phyloP scores from a whole-genome alignment of 2,329 filamentous ascomycete genomes.

The Beauveria medogensis region DNA sequence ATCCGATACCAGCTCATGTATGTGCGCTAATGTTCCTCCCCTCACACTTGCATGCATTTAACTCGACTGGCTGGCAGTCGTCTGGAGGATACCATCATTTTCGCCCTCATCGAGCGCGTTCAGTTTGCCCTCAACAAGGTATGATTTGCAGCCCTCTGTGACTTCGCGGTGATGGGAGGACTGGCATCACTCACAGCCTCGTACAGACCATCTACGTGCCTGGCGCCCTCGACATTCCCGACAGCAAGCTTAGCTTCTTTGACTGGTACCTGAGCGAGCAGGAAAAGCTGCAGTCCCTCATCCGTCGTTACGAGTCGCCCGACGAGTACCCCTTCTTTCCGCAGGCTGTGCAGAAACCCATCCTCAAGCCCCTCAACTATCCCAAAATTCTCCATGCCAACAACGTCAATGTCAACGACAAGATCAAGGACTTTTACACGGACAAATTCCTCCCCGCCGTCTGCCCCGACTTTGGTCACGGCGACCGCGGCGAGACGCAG shows the following conservation, averaged over 20 bases:
- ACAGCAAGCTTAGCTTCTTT: constrained; percentile 68
- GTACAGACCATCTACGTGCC: constrained; percentile 67
- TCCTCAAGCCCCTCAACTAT: constrained; percentile 83
- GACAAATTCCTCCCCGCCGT: constrained; percentile 74
- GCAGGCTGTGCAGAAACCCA: constrained; percentile 64
- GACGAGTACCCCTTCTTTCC: constrained; percentile 99
- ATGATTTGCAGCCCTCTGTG: neutral
- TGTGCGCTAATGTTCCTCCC: constrained; percentile 27
- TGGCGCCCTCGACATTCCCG: constrained; percentile 71
- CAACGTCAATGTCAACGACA: constrained; percentile 79
- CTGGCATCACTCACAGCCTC: neutral
- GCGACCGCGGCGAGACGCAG: constrained; percentile 73
- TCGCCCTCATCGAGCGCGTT: constrained; percentile 93
- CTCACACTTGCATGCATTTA: neutral
- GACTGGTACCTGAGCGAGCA: constrained; percentile 92
- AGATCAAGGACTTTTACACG: constrained; percentile 81
- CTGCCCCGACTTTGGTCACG: constrained; percentile 68
- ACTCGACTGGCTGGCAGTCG: constrained; percentile 49
- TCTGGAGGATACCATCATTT: constrained; percentile 94
- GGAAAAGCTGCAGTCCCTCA: constrained; percentile 82
- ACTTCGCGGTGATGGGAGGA: neutral
- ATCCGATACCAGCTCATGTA: constrained; percentile 94
- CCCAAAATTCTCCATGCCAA: constrained; percentile 82
- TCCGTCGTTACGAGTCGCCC: constrained; percentile 89
- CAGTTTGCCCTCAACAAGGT: constrained; percentile 82